Evolutionary conservation across 768 basidiomycete species (phyloP).

Genomic region (Boletus barrowsii): DNA sequence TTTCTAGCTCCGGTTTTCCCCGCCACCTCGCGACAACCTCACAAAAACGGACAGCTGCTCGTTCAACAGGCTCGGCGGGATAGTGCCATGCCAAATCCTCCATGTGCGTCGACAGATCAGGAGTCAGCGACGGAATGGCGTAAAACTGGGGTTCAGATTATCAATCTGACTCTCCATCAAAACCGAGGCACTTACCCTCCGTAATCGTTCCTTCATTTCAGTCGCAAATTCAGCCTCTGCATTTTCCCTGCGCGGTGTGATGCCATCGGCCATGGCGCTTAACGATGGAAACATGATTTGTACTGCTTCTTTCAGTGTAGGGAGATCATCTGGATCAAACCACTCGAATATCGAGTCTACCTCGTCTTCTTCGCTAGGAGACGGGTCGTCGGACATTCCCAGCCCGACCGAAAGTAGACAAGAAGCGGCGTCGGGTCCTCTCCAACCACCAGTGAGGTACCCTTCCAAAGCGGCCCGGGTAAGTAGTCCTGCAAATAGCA

Average conservation of each 20-base stretch:
- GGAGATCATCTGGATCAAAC: slow-evolving; percentile 77
- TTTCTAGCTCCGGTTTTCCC: slow-evolving; percentile 82
- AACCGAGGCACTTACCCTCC: slow-evolving; percentile 49
- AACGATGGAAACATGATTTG: slow-evolving; percentile 67
- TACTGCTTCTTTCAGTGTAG: slow-evolving; percentile 60
- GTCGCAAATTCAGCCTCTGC: slow-evolving; percentile 70
- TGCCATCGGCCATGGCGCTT: slow-evolving; percentile 25
- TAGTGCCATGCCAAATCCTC: slow-evolving; percentile 69
- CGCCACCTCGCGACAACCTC: slow-evolving; percentile 82
- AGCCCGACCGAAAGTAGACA: slow-evolving; percentile 72
- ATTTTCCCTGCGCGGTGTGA: slow-evolving; percentile 36
- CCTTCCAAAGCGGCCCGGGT: slow-evolving; percentile 86
- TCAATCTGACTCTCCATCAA: slow-evolving; percentile 5
- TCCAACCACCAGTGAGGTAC: slow-evolving; percentile 80
- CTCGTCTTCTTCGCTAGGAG: slow-evolving; percentile 33
- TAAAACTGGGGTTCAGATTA: slow-evolving; percentile 56
- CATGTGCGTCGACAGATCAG: slow-evolving; percentile 77
- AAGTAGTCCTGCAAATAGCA: slow-evolving; percentile 69
- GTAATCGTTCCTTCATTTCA: slow-evolving; percentile 72
- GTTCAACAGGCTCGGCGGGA: slow-evolving; percentile 78
- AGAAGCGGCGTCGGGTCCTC: slow-evolving; percentile 64
- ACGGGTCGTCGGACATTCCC: slow-evolving; percentile 36
- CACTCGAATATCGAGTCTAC: slow-evolving; percentile 44
- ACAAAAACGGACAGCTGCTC: slow-evolving; percentile 73
- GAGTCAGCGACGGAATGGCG: slow-evolving; percentile 65